Percentiles rank a stretch among this genome's conserved stretches.
Conservation (phyloP, 108 stramenopile genomes). For the Skeletonema potamos region DNA sequence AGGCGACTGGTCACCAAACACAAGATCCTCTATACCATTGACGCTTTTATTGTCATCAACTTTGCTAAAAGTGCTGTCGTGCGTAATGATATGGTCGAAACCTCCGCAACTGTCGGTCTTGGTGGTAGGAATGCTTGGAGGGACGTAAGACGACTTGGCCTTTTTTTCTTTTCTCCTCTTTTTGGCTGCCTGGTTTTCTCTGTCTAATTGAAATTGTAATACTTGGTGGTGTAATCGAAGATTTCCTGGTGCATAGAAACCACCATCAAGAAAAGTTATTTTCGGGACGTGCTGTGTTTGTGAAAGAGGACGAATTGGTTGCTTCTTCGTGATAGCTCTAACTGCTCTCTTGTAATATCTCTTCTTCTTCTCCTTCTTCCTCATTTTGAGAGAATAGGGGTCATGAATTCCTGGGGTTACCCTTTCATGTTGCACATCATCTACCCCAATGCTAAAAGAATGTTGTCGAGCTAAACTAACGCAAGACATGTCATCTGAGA, state of each 20-base stretch:
- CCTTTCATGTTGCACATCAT: not conserved
- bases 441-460: not conserved
- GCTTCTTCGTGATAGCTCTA: conserved; percentile 14
- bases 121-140: not conserved
- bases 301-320: not conserved
- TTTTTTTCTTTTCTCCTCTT: not conserved
- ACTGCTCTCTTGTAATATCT: conserved; percentile 2
- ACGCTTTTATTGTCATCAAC: not conserved
- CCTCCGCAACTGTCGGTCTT: not conserved
- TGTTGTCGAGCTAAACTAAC: not conserved
- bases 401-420: not conserved
- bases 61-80: not conserved
- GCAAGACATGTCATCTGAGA: not conserved
- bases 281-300: not conserved
- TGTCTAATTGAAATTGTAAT: conserved; percentile 12
- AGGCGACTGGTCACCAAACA: not conserved
- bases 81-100: not conserved
- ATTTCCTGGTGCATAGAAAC: conserved; percentile 20
- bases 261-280: conserved; percentile 13
- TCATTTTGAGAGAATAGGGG: not conserved
- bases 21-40: not conserved
- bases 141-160: not conserved
- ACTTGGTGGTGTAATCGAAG: conserved; percentile 5
- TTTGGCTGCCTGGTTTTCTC: conserved; percentile 2
- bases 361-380: not conserved